Evolutionary conservation across 2,329 filamentous ascomycete genomes (phyloP).

Genomic region (Neofusicoccum umdonicola): DNA sequence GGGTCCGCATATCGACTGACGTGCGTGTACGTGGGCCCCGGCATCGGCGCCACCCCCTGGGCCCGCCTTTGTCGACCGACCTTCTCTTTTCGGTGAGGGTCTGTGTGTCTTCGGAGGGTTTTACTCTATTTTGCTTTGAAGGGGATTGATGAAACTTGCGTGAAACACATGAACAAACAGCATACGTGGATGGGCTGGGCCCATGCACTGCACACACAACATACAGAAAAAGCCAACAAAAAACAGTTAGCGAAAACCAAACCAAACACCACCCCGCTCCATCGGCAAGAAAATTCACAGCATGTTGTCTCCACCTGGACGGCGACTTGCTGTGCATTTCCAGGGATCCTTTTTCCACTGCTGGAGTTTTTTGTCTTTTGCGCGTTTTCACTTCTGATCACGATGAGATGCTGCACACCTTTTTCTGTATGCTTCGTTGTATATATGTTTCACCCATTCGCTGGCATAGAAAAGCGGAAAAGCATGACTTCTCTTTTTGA

Average conservation of each 20-base stretch:
- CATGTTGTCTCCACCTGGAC: too few relatives aligned
- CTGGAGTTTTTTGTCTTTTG: background rate
- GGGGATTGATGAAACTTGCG: too few relatives aligned
- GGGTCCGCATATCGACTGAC: background rate
- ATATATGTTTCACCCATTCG: background rate
- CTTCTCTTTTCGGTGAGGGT: background rate
- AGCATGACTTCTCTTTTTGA: background rate
- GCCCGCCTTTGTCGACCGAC: background rate
- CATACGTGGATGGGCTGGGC: too few relatives aligned
- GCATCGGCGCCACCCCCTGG: background rate
- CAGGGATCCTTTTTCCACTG: background rate
- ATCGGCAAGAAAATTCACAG: too few relatives aligned
- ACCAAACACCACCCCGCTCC: too few relatives aligned
- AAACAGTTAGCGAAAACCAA: too few relatives aligned
- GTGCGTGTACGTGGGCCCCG: background rate
- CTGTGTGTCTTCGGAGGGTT: too few relatives aligned
- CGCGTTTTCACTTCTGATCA: background rate
- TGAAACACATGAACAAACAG: too few relatives aligned
- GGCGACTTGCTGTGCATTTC: too few relatives aligned
- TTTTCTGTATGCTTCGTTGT: background rate
- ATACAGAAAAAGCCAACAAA: too few relatives aligned
- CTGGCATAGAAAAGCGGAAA: background rate
- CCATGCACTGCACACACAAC: too few relatives aligned
- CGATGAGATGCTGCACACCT: background rate
- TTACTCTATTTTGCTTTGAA: too few relatives aligned